A percentile compares a stretch with the other conserved stretches of the same genome.
Conservation (phyloP, 1,284 basidiomycete genomes). For the Heterobasidion occidentale region DNA sequence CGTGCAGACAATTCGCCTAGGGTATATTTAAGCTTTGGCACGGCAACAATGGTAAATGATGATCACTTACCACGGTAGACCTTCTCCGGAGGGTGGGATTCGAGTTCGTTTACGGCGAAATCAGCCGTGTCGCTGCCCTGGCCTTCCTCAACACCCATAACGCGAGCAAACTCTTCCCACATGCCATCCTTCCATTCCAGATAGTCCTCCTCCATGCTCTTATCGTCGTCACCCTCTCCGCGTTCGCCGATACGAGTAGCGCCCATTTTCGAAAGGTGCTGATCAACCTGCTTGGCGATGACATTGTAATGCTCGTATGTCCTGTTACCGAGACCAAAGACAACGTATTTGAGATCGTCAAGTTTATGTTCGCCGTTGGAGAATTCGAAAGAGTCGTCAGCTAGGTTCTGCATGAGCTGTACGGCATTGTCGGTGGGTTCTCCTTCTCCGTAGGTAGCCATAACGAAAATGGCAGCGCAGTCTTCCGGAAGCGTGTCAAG, state of each 20-base stretch:
- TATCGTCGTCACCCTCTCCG: slow-evolving; percentile 98
- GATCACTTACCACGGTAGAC: slow-evolving; percentile 73
- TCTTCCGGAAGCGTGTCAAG: slow-evolving; percentile 87
- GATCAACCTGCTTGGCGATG: slow-evolving; percentile 79
- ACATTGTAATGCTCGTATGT: slow-evolving; percentile 97
- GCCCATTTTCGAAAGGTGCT: slow-evolving; percentile 71
- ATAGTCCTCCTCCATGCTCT: slow-evolving; percentile 99
- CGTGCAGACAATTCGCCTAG: slow-evolving; percentile 84
- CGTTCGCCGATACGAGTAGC: slow-evolving; percentile 83
- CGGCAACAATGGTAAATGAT: slow-evolving; percentile 2
- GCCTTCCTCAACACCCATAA: slow-evolving; percentile 89
- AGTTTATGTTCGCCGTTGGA: slow-evolving; percentile 73
- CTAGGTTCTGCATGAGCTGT: slow-evolving; percentile 86
- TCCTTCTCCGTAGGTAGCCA: slow-evolving; percentile 98
- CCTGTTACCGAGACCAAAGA: slow-evolving; percentile 92
- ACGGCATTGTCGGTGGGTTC: slow-evolving; percentile 99
- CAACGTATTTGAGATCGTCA: slow-evolving; percentile 87
- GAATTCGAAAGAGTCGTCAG: slow-evolving; percentile 84
- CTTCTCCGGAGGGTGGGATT: slow-evolving; percentile 70
- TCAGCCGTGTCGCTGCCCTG: slow-evolving; percentile 94
- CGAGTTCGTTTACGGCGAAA: slow-evolving; percentile 84
- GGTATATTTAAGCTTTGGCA: background rate
- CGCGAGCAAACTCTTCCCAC: slow-evolving; percentile 83
- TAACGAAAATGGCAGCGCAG: slow-evolving; percentile 85
- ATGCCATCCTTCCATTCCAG: slow-evolving; percentile 99